Evolutionary conservation across 2,329 filamentous ascomycete species (phyloP).

Genomic region (Aureobasidium leucospermi): DNA sequence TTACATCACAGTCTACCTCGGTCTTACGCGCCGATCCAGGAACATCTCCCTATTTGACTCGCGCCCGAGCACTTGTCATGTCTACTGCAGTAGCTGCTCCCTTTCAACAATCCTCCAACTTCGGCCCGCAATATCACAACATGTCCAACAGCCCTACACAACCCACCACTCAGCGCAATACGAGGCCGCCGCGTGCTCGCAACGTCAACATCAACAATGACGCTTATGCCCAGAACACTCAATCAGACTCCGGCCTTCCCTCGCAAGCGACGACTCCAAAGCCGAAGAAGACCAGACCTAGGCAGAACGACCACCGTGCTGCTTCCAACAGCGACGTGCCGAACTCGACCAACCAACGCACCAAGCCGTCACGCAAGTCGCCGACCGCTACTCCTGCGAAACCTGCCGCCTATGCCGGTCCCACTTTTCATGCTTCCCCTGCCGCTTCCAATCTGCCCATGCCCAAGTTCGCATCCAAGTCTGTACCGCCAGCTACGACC

Average conservation of each 20-base stretch:
- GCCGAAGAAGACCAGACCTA: constrained; percentile 15
- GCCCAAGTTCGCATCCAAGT: constrained; percentile 77
- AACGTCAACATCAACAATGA: constrained; percentile 5
- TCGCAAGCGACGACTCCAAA: constrained; percentile 13
- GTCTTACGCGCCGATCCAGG: not conserved
- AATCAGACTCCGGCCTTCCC: constrained; percentile 17
- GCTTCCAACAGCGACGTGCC: constrained; percentile 14
- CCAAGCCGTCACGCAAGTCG: constrained; percentile 19
- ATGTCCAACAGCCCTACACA: constrained; percentile 13
- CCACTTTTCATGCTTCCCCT: constrained; percentile 91
- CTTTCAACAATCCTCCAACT: constrained; percentile 4
- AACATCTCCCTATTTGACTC: not conserved
- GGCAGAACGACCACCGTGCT: constrained; percentile 12
- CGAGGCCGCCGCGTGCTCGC: constrained; percentile 4
- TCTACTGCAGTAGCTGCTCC: constrained; percentile 13
- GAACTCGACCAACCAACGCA: not conserved
- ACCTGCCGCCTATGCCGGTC: constrained; percentile 68
- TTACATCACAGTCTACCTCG: not conserved
- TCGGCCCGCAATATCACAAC: constrained; percentile 2
- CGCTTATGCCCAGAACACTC: not conserved
- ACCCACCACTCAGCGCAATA: constrained; percentile 9
- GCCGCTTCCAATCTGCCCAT: constrained; percentile 84
- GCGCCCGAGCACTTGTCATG: constrained; percentile 1
- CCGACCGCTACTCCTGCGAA: constrained; percentile 34
- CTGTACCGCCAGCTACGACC: constrained; percentile 57